Percentiles rank a stretch among this genome's conserved stretches.
phyloP scores from a whole-genome alignment of 1,284 basidiomycete species.

The Ceratobasidium sp. region DNA sequence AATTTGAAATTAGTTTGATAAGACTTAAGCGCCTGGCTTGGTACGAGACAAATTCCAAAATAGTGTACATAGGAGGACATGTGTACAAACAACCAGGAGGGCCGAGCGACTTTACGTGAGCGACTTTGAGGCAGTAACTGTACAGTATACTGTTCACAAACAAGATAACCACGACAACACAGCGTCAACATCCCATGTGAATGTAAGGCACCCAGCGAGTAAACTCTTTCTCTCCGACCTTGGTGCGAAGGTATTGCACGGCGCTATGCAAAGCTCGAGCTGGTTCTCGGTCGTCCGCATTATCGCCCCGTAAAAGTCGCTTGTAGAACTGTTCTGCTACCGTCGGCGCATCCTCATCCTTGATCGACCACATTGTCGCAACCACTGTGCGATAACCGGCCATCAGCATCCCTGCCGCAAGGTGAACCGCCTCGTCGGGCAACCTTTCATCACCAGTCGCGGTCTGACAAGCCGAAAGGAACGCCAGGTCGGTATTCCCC shows the following conservation, averaged over 20 bases:
- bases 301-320: constrained; percentile 47
- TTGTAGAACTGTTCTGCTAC: constrained; percentile 52
- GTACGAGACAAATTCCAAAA: background rate
- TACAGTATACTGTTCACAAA: too few relatives aligned
- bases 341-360: constrained; percentile 52
- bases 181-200: too few relatives aligned
- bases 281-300: background rate
- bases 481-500: background rate
- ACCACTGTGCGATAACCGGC: constrained; percentile 53
- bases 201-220: too few relatives aligned
- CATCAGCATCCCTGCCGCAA: background rate
- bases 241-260: background rate
- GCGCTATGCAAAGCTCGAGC: background rate
- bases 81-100: too few relatives aligned
- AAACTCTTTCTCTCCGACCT: too few relatives aligned
- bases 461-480: constrained; percentile 5
- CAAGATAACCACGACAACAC: too few relatives aligned
- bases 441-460: background rate
- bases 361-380: constrained; percentile 60
- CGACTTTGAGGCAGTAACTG: background rate
- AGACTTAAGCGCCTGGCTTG: background rate
- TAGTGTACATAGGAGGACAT: too few relatives aligned
- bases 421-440: background rate
- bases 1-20: constrained; percentile 9
- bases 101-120: too few relatives aligned